Percentiles rank a stretch among this genome's conserved stretches.
Conservation (phyloP, 306 rosid species). For the Lagenaria siceraria region DNA sequence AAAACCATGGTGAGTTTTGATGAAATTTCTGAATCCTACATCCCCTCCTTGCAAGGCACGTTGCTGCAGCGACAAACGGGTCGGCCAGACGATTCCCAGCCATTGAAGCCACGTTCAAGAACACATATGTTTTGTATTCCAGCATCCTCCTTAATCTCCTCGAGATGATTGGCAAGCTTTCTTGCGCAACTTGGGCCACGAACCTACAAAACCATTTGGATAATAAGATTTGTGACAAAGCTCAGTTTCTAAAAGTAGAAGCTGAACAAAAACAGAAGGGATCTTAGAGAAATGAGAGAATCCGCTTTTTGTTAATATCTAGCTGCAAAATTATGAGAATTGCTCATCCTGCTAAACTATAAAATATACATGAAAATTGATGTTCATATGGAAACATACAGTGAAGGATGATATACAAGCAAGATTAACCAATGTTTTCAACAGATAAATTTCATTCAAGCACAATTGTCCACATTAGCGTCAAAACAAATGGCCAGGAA, state of each 20-base stretch:
- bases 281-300: background rate
- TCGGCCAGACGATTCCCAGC: conserved; percentile 82
- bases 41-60: conserved; percentile 41
- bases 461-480: background rate
- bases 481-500: background rate
- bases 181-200: conserved; percentile 92
- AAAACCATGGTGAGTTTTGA: background rate
- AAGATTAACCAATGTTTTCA: background rate
- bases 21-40: background rate
- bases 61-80: conserved; percentile 80
- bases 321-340: background rate
- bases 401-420: background rate
- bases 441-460: background rate
- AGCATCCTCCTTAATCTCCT: conserved; percentile 45
- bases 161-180: conserved; percentile 50
- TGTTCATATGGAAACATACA: background rate
- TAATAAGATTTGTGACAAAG: background rate
- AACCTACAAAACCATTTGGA: conserved; percentile 37
- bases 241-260: background rate
- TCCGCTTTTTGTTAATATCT: background rate
- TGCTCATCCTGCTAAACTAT: no score
- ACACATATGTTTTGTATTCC: conserved; percentile 73
- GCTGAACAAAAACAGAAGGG: background rate
- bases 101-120: conserved; percentile 89
- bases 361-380: background rate